Evolutionary conservation across 1,284 basidiomycete genomes (phyloP).

Genomic region (Exobasidium rhododendri): DNA sequence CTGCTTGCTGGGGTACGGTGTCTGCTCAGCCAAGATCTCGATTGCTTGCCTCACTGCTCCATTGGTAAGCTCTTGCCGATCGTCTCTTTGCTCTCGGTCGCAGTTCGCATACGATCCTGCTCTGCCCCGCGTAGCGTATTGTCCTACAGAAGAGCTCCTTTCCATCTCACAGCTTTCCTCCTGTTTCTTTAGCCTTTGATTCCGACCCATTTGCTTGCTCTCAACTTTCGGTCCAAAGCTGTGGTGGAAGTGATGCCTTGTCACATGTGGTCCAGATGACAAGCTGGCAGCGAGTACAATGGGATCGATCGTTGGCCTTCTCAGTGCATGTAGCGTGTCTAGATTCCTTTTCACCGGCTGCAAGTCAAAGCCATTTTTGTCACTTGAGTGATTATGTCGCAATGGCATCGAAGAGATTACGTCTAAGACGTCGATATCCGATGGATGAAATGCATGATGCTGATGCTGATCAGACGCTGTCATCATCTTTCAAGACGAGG

Average conservation of each 20-base stretch:
- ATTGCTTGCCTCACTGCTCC: background rate
- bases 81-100: conserved; percentile 19
- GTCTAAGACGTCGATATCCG: conserved; percentile 37
- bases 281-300: conserved; percentile 49
- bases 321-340: conserved; percentile 43
- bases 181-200: conserved; percentile 20
- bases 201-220: conserved; percentile 38
- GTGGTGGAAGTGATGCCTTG: conserved; percentile 51
- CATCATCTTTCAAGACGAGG: no score
- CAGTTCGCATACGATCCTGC: conserved; percentile 36
- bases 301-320: conserved; percentile 49
- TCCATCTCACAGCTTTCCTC: conserved; percentile 2
- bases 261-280: conserved; percentile 46
- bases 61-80: background rate
- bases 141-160: background rate
- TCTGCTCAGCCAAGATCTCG: conserved; percentile 1
- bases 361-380: background rate
- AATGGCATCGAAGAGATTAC: conserved; percentile 31
- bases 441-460: conserved; percentile 20
- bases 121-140: background rate
- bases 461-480: background rate
- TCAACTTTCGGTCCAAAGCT: conserved; percentile 30
- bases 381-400: background rate
- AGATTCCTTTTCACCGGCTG: conserved; percentile 20
- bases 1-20: conserved; percentile 14